phyloP scores from a whole-genome alignment of 768 basidiomycete species.

The Hypholoma sublateritium region DNA sequence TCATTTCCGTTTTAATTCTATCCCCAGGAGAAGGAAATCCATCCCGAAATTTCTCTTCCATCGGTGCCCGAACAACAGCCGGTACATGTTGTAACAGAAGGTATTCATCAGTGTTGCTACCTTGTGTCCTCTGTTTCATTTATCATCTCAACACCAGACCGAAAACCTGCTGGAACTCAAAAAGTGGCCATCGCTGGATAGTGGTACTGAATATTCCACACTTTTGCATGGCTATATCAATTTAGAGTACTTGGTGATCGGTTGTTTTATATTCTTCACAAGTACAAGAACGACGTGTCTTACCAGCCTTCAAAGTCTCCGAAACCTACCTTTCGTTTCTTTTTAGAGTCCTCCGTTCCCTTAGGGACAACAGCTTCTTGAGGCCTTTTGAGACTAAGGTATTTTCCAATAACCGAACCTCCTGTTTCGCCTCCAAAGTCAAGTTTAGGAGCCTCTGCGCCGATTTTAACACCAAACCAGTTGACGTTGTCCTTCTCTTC shows the following conservation, averaged over 20 bases:
- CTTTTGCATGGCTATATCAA: not conserved
- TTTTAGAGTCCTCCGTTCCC: slow-evolving; percentile 53
- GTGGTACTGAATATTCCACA: not conserved
- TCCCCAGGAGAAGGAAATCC: slow-evolving; percentile 30
- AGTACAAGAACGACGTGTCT: not conserved
- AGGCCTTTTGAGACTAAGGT: slow-evolving; percentile 59
- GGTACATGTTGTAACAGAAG: slow-evolving; percentile 25
- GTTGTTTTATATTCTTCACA: no score
- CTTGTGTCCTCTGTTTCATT: not conserved
- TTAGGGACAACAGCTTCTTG: slow-evolving; percentile 20
- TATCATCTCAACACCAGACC: not conserved
- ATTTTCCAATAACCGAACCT: slow-evolving; percentile 75
- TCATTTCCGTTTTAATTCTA: not conserved
- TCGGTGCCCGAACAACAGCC: slow-evolving; percentile 51
- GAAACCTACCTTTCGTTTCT: slow-evolving; percentile 85
- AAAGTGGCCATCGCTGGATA: slow-evolving; percentile 35
- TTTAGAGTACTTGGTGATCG: no score
- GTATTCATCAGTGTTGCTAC: slow-evolving; percentile 18
- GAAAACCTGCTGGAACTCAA: slow-evolving; percentile 9
- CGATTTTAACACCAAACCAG: slow-evolving; percentile 90
- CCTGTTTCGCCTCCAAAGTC: slow-evolving; percentile 26
- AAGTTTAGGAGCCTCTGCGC: slow-evolving; percentile 36
- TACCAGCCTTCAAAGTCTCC: slow-evolving; percentile 90
- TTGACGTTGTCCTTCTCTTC: slow-evolving; percentile 72
- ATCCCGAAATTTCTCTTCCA: slow-evolving; percentile 45